A percentile compares a stretch with the other conserved stretches of the same genome.
phyloP scores from a whole-genome alignment of 768 basidiomycete species.

The Rhizopogon vinicolor region DNA sequence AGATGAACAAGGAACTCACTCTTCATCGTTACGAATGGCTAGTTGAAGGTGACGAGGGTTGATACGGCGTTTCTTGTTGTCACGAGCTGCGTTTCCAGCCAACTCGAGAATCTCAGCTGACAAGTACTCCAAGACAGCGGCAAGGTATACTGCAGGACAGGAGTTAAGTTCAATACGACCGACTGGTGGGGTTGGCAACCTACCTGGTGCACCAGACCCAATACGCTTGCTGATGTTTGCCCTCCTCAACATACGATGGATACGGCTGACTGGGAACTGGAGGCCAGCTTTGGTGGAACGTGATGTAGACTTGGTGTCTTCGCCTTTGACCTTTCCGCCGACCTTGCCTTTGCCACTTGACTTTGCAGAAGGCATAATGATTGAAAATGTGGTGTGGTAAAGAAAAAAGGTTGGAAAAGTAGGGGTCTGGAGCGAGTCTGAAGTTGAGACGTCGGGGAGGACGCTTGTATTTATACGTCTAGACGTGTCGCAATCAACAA shows the following conservation, averaged over 20 bases:
- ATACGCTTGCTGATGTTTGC: constrained; percentile 87
- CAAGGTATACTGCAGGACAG: constrained; percentile 68
- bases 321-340: constrained; percentile 51
- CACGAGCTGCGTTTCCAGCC: constrained; percentile 85
- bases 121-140: constrained; percentile 89
- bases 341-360: constrained; percentile 29
- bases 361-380: constrained; percentile 23
- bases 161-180: not conserved
- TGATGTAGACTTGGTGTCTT: constrained; percentile 50
- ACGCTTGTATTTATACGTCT: constrained; percentile 17
- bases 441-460: not conserved
- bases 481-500: constrained; percentile 23
- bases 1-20: constrained; percentile 37
- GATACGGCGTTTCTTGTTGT: constrained; percentile 95
- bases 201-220: constrained; percentile 84
- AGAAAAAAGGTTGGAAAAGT: not conserved
- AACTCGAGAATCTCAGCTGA: constrained; percentile 93
- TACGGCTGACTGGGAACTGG: constrained; percentile 91
- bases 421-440: not conserved
- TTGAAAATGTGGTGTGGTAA: not conserved
- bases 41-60: constrained; percentile 93
- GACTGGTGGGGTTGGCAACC: constrained; percentile 8
- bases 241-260: constrained; percentile 83
- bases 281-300: constrained; percentile 76
- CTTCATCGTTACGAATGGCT: constrained; percentile 93